phyloP scores from a whole-genome alignment of 2,329 filamentous ascomycete species.

The Waltergamsia citrina region DNA sequence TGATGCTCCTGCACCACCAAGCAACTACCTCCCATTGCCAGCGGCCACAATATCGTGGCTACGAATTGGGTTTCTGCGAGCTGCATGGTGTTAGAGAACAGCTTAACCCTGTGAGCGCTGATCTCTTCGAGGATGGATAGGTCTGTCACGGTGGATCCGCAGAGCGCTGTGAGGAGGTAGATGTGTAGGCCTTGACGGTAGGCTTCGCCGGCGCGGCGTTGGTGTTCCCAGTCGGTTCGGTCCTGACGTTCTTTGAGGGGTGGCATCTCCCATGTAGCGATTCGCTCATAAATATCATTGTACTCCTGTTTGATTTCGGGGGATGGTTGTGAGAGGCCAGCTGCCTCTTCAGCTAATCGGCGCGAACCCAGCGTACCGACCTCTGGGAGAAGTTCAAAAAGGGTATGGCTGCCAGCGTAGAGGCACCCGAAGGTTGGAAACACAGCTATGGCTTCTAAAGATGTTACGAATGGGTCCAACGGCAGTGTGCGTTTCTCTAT shows the following conservation, averaged over 20 bases:
- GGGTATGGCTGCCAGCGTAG: slow-evolving; percentile 3
- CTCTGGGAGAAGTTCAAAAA: slow-evolving; percentile 1
- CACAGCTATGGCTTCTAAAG: slow-evolving; percentile 1
- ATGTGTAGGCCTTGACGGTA: slow-evolving; percentile 4
- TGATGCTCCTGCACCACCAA: neutral
- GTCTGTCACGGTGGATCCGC: slow-evolving; percentile 4
- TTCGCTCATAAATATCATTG: neutral
- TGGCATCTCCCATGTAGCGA: slow-evolving; percentile 2
- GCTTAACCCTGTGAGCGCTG: neutral
- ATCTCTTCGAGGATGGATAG: neutral
- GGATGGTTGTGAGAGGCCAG: neutral
- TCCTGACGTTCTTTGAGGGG: neutral
- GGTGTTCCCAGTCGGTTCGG: neutral
- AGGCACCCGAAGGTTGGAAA: slow-evolving; percentile 2
- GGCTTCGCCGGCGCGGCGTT: slow-evolving; percentile 1
- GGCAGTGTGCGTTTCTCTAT: neutral
- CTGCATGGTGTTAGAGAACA: neutral
- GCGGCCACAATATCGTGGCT: slow-evolving; percentile 4
- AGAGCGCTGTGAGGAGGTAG: slow-evolving; percentile 3
- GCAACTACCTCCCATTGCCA: slow-evolving; percentile 2
- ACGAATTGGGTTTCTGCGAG: slow-evolving; percentile 1
- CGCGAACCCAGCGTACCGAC: slow-evolving; percentile 1
- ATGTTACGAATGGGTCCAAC: neutral
- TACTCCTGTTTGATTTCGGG: neutral
- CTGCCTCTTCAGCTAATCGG: slow-evolving; percentile 1